Evolutionary conservation across 2,329 filamentous ascomycete genomes (phyloP), one percentile per base, ranked within the genome.

Genomic region (Phoma sp.): DNA sequence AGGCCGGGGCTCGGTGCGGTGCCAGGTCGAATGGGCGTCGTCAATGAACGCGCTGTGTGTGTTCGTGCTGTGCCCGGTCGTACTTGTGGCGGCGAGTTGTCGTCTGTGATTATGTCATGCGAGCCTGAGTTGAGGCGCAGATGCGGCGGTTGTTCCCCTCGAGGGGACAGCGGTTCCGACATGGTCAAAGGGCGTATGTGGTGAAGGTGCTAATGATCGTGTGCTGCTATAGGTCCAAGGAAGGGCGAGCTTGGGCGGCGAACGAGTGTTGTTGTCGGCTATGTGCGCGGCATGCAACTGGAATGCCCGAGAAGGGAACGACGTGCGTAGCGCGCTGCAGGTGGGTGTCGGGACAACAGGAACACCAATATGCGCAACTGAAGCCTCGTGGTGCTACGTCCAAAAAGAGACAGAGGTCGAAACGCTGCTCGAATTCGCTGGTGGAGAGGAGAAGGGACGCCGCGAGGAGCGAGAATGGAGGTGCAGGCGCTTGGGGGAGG

Each of bases 111-210:
- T 26, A 81, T 74, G 65, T 87, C 80, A 60, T 83, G 67, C 25
- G 78, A 80, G 38, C 82, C 84, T 21, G 84, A 87, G 67, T 88
- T 88, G 59, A 89, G 79, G 52, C 84, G 84, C 54, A 89, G 84
- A 61, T 88, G 86, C 61, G 85, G 85, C 57, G 81, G 77, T 43
- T 63, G 65, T 40, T 69, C 65, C 36, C 67, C 63, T 53, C 71
- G 64, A 18, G 72, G 69, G 38, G 73, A 73, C 56, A 60, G 65
- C 37, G 65, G 65, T 36, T 64, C 61, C 56, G 65, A 57, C 59
- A 65, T 66, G 57, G 57, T 57, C 55, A 57, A 52, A 37, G 58
- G 52, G 43, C 48, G 57, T 47, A 47, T 53, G 38, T 49, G 61
- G 40, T 39, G 40, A 20, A 11, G 36, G 23, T 54, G 53, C 40